These are phyloP conservation scores for Pelargonium exstipulatum DNA, from an alignment of 441 rosid species.

Conservation along the genomic window DNA sequence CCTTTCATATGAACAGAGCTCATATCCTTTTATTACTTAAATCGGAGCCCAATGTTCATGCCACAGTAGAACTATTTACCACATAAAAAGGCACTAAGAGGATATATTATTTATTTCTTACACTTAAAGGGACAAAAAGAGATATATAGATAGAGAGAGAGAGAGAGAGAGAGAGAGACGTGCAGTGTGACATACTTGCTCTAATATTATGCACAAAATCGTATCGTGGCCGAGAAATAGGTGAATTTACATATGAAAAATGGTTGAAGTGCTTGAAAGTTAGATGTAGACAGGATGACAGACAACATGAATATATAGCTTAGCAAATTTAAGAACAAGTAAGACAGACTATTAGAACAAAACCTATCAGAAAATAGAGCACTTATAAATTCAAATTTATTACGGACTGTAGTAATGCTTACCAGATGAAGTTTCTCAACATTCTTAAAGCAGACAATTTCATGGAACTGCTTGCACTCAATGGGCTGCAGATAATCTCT, in stretches of 20 bases:
- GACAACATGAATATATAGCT: neutral
- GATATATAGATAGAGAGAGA: too few relatives aligned
- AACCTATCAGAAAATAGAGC: neutral
- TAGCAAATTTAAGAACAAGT: neutral
- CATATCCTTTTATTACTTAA: too few relatives aligned
- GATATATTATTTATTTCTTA: too few relatives aligned
- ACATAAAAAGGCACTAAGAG: too few relatives aligned
- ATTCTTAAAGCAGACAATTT: constrained; percentile 70
- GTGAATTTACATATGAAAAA: neutral
- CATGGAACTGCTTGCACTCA: constrained; percentile 67
- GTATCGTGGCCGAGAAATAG: too few relatives aligned
- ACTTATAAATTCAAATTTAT: neutral
- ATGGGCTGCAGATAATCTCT: constrained; percentile 74
- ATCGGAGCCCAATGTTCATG: too few relatives aligned
- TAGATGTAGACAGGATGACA: neutral
- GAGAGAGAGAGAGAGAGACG: too few relatives aligned
- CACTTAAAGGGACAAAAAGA: too few relatives aligned
- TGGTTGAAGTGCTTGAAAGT: neutral
- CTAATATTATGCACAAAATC: too few relatives aligned
- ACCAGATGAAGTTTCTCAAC: constrained; percentile 68
- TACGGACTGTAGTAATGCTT: constrained; percentile 28
- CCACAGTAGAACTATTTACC: too few relatives aligned
- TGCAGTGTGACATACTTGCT: too few relatives aligned
- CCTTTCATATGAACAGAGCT: too few relatives aligned
- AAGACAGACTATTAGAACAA: neutral